Conservation (phyloP, 257 asterid species). For the Asclepias syriaca region DNA sequence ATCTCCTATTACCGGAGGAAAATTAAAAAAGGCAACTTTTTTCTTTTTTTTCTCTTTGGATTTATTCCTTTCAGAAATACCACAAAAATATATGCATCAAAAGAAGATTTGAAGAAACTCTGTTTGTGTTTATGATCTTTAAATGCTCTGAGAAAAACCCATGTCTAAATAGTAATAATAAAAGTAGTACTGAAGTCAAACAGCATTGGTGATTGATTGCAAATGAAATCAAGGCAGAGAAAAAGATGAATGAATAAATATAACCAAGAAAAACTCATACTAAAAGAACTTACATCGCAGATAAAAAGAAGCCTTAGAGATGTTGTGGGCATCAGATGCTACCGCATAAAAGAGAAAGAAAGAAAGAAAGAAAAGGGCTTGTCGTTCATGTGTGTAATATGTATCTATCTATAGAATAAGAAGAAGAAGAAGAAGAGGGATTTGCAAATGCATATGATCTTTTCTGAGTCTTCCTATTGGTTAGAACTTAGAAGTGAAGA, state of each 20-base stretch:
- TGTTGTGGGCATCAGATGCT: slow-evolving; percentile 5
- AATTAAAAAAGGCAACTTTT: not conserved
- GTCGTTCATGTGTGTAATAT: not conserved
- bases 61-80: slow-evolving; percentile 2
- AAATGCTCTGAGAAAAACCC: slow-evolving; percentile 9
- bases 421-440: not conserved
- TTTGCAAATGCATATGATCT: not conserved
- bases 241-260: not conserved
- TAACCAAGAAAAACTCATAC: not conserved
- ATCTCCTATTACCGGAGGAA: slow-evolving; percentile 22
- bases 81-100: slow-evolving; percentile 4
- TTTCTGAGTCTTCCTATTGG: slow-evolving; percentile 13
- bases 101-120: not conserved
- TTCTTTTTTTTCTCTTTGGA: slow-evolving; percentile 11
- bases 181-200: slow-evolving; percentile 4
- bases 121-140: not conserved
- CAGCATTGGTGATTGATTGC: slow-evolving; percentile 21
- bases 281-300: slow-evolving; percentile 29
- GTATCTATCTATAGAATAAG: not conserved
- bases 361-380: not conserved
- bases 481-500: slow-evolving; percentile 16
- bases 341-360: not conserved
- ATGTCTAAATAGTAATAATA: not conserved
- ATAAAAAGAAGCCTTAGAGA: slow-evolving; percentile 10
- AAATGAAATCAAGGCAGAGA: slow-evolving; percentile 14